phyloP scores from a whole-genome alignment of 306 rosid genomes.

The Sicyos edulis region DNA sequence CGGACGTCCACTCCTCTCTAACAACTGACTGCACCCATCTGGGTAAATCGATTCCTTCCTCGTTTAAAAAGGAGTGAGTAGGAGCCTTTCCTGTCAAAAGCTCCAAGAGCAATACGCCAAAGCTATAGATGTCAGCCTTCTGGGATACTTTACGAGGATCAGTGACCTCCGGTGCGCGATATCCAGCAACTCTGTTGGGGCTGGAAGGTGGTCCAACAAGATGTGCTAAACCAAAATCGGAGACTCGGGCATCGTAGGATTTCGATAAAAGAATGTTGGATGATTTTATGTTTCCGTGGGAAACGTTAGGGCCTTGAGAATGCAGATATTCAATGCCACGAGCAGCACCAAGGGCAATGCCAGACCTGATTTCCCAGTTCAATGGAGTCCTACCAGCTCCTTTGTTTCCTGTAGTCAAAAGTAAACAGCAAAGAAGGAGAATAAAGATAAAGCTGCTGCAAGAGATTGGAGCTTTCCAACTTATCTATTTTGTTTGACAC shows the following conservation, averaged over 20 bases:
- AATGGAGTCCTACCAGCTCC: conserved; percentile 50
- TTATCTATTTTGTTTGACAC: not conserved
- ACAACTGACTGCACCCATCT: conserved; percentile 53
- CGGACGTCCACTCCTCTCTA: conserved; percentile 46
- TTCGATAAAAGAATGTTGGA: conserved; percentile 46
- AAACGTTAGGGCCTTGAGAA: conserved; percentile 36
- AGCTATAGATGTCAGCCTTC: conserved; percentile 50
- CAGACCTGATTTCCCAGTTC: conserved; percentile 43
- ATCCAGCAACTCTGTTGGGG: conserved; percentile 43
- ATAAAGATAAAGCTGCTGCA: conserved; percentile 15
- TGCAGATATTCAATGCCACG: conserved; percentile 42
- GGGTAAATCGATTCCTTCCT: conserved; percentile 52
- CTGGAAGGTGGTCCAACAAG: conserved; percentile 45
- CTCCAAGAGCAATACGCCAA: conserved; percentile 45
- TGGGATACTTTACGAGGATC: conserved; percentile 50
- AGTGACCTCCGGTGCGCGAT: conserved; percentile 49
- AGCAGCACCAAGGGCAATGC: conserved; percentile 44
- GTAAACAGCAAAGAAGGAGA: not conserved
- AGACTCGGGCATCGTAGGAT: conserved; percentile 39
- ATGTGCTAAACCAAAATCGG: conserved; percentile 46
- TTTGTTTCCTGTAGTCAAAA: conserved; percentile 35
- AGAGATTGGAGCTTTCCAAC: not conserved
- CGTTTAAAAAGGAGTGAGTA: conserved; percentile 36
- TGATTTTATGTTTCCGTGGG: conserved; percentile 47
- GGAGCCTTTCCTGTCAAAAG: conserved; percentile 50